Conservation (phyloP, 108 stramenopile species). For the Stephanodiscus minutulus region DNA sequence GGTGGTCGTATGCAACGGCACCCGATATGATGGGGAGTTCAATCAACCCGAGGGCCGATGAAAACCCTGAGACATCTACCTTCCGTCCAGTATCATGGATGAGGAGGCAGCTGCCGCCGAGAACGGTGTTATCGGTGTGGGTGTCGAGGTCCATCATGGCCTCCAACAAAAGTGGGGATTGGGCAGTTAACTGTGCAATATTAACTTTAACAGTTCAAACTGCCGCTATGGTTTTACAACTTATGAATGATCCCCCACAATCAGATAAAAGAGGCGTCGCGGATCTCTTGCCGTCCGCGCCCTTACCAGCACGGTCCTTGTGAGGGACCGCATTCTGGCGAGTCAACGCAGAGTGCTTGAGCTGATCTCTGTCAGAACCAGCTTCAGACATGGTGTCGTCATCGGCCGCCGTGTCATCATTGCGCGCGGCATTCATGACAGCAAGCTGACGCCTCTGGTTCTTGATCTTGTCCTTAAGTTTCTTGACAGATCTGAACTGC, state of each 20-base stretch:
- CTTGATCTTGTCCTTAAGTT: no score
- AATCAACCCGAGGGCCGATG: neutral
- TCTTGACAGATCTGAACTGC: no score
- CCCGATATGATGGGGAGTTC: neutral
- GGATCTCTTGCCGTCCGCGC: no score
- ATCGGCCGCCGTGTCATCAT: no score
- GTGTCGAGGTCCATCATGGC: neutral
- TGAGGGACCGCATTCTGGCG: no score
- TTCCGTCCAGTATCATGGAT: constrained; percentile 1
- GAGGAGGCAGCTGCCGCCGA: neutral
- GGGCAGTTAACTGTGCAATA: neutral
- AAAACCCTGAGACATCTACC: neutral
- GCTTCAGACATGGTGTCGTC: no score
- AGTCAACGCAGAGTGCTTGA: neutral
- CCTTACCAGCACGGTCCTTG: no score
- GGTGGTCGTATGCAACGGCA: constrained; percentile 29
- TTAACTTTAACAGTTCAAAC: neutral
- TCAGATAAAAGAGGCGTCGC: no score
- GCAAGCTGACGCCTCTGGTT: no score
- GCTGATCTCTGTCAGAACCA: no score
- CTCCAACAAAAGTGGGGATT: no score
- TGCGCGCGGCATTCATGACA: no score
- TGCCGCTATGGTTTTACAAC: neutral
- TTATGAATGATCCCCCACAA: neutral
- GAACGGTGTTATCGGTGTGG: neutral